Evolutionary conservation across 208 protist genomes (phyloP).

Genomic region (Phytomonas francai): DNA sequence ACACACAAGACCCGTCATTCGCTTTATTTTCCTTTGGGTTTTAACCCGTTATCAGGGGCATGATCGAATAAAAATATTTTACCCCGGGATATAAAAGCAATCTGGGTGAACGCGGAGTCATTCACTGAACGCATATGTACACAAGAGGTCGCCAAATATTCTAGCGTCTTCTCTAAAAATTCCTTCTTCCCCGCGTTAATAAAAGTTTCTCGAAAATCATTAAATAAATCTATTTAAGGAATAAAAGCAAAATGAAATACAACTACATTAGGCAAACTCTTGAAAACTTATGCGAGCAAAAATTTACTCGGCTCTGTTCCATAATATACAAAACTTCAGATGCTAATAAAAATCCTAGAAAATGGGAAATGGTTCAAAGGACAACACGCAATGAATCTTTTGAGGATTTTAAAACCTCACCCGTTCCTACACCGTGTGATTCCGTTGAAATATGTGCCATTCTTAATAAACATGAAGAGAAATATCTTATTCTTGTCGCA

Average conservation of each 20-base stretch:
- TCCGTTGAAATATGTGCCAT: slow-evolving; percentile 65
- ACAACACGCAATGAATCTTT: slow-evolving; percentile 30
- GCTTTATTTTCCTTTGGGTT: too few relatives aligned
- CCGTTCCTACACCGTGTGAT: slow-evolving; percentile 43
- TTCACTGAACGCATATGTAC: not conserved
- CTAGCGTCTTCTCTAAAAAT: not conserved
- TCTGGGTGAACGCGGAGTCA: not conserved
- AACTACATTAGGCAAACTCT: slow-evolving; percentile 21
- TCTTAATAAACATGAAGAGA: slow-evolving; percentile 19
- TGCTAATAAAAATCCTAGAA: slow-evolving; percentile 8
- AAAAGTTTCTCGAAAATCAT: not conserved
- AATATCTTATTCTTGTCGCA: slow-evolving; percentile 61
- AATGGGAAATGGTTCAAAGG: slow-evolving; percentile 68
- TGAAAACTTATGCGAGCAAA: slow-evolving; percentile 18
- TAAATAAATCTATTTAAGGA: not conserved
- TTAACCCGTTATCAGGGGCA: too few relatives aligned
- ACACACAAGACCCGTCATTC: too few relatives aligned
- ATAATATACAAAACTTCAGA: slow-evolving; percentile 20
- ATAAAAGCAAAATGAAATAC: slow-evolving; percentile 24
- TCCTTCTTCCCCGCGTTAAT: not conserved
- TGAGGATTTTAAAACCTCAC: slow-evolving; percentile 19
- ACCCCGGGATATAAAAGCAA: not conserved
- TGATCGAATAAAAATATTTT: not conserved
- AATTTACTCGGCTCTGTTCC: slow-evolving; percentile 24
- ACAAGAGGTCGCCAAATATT: not conserved